Evolutionary conservation across 2,329 filamentous ascomycete genomes (phyloP).

Genomic region (Ceratocystis cacaofunesta): DNA sequence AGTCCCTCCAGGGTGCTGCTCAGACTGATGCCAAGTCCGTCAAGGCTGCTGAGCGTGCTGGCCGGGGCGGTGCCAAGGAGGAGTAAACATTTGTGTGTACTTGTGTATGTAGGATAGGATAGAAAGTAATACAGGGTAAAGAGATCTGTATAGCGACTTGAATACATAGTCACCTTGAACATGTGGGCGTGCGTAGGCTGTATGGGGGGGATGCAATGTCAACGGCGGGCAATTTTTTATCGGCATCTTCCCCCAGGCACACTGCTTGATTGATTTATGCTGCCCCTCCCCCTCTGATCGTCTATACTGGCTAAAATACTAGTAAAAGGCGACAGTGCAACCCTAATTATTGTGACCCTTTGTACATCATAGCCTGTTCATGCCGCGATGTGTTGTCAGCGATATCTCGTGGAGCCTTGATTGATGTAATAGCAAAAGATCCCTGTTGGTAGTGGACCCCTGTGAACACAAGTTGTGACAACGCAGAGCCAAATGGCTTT

Average conservation of each 20-base stretch:
- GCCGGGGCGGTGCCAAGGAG: constrained; percentile 56
- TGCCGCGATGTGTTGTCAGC: neutral
- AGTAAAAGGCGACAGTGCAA: neutral
- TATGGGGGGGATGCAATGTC: neutral
- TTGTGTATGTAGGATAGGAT: constrained; percentile 4
- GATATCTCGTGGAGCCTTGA: neutral
- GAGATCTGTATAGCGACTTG: neutral
- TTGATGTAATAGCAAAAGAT: neutral
- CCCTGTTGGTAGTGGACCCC: neutral
- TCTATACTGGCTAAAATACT: neutral
- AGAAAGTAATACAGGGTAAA: constrained; percentile 5
- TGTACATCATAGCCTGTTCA: neutral
- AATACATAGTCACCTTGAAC: neutral
- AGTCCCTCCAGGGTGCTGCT: constrained; percentile 54
- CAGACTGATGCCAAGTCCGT: constrained; percentile 90
- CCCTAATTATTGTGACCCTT: neutral
- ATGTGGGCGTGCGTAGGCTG: neutral
- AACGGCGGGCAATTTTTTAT: neutral
- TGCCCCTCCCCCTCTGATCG: no score
- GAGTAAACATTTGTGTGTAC: constrained; percentile 35
- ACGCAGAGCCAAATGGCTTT: neutral
- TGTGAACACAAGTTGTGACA: neutral
- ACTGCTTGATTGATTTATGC: no score
- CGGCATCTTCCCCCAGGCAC: no score
- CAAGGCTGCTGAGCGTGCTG: constrained; percentile 62